Conservation (phyloP, 768 basidiomycete genomes). For the Clitopilus hobsonii region DNA sequence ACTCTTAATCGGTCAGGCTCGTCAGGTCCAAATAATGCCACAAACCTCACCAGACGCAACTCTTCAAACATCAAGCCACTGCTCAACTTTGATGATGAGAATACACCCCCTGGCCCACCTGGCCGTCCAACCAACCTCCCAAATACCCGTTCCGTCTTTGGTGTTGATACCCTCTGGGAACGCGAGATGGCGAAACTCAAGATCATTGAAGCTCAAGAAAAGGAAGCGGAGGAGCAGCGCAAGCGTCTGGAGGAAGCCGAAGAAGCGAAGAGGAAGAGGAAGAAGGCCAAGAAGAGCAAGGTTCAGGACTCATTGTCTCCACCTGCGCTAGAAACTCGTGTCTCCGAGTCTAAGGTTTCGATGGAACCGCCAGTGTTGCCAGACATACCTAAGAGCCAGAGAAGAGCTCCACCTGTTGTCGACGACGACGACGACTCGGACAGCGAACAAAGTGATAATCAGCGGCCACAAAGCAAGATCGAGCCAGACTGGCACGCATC, state of each 20-base stretch:
- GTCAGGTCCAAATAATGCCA: slow-evolving; percentile 33
- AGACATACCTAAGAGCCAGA: slow-evolving; percentile 32
- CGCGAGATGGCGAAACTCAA: slow-evolving; percentile 78
- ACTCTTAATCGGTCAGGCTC: slow-evolving; percentile 39
- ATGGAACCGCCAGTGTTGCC: slow-evolving; percentile 42
- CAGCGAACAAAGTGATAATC: slow-evolving; percentile 44
- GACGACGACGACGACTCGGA: slow-evolving; percentile 46
- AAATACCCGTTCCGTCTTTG: slow-evolving; percentile 78
- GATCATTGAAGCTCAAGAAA: slow-evolving; percentile 70
- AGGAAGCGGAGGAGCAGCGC: slow-evolving; percentile 47
- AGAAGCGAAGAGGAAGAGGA: slow-evolving; percentile 43
- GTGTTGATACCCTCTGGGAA: slow-evolving; percentile 92
- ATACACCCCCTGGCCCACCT: slow-evolving; percentile 24
- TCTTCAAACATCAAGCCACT: slow-evolving; percentile 61
- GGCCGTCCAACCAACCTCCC: slow-evolving; percentile 21
- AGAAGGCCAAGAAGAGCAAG: slow-evolving; percentile 40
- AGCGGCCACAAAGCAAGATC: slow-evolving; percentile 9
- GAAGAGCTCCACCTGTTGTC: slow-evolving; percentile 30
- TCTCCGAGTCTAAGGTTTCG: slow-evolving; percentile 20
- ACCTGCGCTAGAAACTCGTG: slow-evolving; percentile 3
- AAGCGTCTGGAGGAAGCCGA: slow-evolving; percentile 42
- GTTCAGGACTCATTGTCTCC: slow-evolving; percentile 8
- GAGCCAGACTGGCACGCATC: slow-evolving; percentile 44
- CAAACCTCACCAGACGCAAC: slow-evolving; percentile 37
- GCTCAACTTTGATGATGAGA: slow-evolving; percentile 57